Percentiles rank a stretch among this genome's conserved stretches.
These are phyloP conservation scores for Monosporascus sp. DNA, from an alignment of 2,329 filamentous ascomycete species.

Conservation along the genomic window DNA sequence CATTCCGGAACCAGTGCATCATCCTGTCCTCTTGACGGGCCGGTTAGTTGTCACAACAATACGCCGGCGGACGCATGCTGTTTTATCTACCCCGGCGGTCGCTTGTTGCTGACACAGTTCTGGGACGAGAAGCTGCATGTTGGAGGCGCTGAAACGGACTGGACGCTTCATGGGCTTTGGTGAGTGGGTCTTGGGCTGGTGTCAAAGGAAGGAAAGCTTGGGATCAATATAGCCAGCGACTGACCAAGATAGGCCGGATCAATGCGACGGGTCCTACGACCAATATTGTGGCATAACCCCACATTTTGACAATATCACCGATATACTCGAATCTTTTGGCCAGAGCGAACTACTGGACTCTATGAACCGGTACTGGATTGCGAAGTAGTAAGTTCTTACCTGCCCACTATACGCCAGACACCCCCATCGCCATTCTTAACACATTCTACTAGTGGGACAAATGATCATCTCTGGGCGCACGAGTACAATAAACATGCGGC, in stretches of 20 bases:
- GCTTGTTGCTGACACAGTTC: constrained; percentile 38
- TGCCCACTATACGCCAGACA: constrained; percentile 3
- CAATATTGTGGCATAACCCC: constrained; percentile 38
- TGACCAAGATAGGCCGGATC: constrained; percentile 31
- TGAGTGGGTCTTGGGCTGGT: constrained; percentile 13
- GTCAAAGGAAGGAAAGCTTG: neutral
- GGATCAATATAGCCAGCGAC: neutral
- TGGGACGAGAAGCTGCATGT: constrained; percentile 37
- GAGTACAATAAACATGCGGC: constrained; percentile 71
- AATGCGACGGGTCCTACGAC: constrained; percentile 39
- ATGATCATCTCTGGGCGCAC: constrained; percentile 57
- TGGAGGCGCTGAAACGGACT: constrained; percentile 36
- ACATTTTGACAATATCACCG: constrained; percentile 36
- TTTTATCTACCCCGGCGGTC: constrained; percentile 36
- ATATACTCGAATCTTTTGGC: constrained; percentile 34
- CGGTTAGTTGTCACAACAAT: constrained; percentile 35
- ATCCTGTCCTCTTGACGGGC: constrained; percentile 36
- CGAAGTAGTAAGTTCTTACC: constrained; percentile 27
- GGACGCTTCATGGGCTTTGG: constrained; percentile 42
- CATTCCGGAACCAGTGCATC: constrained; percentile 31
- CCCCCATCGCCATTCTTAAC: neutral
- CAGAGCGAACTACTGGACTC: constrained; percentile 33
- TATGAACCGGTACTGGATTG: constrained; percentile 41
- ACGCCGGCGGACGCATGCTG: constrained; percentile 35
- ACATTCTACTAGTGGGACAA: constrained; percentile 26